Percentiles rank a stretch among this genome's conserved stretches.
Evolutionary conservation across 768 basidiomycete genomes (phyloP).

Genomic region (Lactarius deliciosus): DNA sequence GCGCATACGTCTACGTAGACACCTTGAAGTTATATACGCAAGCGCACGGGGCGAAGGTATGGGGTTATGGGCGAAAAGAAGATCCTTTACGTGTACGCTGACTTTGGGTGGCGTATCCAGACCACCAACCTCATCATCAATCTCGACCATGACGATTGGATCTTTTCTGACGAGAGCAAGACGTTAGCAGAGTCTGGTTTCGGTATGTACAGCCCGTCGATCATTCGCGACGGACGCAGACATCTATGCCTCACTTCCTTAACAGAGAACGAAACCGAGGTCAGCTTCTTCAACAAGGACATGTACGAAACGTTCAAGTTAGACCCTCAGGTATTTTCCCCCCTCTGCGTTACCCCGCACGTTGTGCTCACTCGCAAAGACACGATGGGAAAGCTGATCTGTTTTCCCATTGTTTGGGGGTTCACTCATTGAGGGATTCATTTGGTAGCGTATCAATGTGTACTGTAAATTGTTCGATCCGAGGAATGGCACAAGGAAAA

Average conservation of each 20-base stretch:
- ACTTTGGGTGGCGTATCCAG: conserved; percentile 42
- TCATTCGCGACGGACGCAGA: background rate
- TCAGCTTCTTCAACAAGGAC: conserved; percentile 83
- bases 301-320: conserved; percentile 79
- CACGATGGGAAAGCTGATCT: conserved; percentile 27
- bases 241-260: background rate
- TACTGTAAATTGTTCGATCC: conserved; percentile 13
- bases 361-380: conserved; percentile 14
- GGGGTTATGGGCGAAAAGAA: background rate
- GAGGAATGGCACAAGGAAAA: conserved; percentile 2
- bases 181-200: conserved; percentile 71
- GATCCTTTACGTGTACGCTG: background rate
- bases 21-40: conserved; percentile 92
- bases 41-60: conserved; percentile 92
- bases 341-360: too few species aligned
- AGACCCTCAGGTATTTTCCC: conserved; percentile 65
- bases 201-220: conserved; percentile 49
- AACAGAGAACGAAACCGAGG: conserved; percentile 93
- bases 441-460: conserved; percentile 9
- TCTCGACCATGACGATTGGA: conserved; percentile 93
- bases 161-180: conserved; percentile 65
- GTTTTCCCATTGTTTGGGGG: background rate
- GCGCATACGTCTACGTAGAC: conserved; percentile 47
- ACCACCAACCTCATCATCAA: conserved; percentile 98
- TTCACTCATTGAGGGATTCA: background rate